These are phyloP conservation scores for Candida golubevii DNA, from an alignment of 805 yeast species.

Conservation along the genomic window DNA sequence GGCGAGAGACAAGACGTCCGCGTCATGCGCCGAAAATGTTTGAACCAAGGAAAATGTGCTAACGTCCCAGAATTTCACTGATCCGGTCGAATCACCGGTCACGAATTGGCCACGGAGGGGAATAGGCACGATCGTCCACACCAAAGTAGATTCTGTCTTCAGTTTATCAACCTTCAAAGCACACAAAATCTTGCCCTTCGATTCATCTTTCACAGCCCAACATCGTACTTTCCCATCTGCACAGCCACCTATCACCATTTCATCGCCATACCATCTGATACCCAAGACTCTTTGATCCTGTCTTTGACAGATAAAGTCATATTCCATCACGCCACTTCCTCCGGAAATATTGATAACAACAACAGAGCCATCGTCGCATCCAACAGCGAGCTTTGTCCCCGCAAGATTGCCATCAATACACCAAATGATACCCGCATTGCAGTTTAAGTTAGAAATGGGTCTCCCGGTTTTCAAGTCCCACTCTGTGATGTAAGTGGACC, in stretches of 20 bases:
- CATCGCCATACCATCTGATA: constrained; percentile 68
- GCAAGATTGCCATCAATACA: constrained; percentile 63
- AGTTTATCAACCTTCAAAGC: constrained; percentile 92
- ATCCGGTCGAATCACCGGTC: constrained; percentile 96
- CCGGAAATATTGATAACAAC: constrained; percentile 81
- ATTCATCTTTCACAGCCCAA: constrained; percentile 53
- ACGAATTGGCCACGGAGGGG: constrained; percentile 68
- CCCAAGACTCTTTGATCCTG: constrained; percentile 79
- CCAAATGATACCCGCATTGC: constrained; percentile 94
- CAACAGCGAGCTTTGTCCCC: constrained; percentile 70
- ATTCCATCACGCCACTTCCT: constrained; percentile 80
- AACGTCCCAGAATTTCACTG: constrained; percentile 89
- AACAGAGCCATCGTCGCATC: constrained; percentile 93
- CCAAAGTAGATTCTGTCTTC: constrained; percentile 78
- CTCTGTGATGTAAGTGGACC: constrained; percentile 85
- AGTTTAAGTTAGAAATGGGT: constrained; percentile 73
- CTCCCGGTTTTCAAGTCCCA: constrained; percentile 79
- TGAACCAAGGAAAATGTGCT: constrained; percentile 72
- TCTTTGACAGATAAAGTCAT: constrained; percentile 69
- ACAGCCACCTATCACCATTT: constrained; percentile 82
- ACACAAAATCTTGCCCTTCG: constrained; percentile 65
- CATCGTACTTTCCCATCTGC: constrained; percentile 89
- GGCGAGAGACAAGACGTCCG: constrained; percentile 78
- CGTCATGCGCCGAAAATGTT: constrained; percentile 79
- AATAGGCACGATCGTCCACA: constrained; percentile 77